Evolutionary conservation across 2,329 filamentous ascomycete species (phyloP).

Genomic region (Colletotrichum sp.): DNA sequence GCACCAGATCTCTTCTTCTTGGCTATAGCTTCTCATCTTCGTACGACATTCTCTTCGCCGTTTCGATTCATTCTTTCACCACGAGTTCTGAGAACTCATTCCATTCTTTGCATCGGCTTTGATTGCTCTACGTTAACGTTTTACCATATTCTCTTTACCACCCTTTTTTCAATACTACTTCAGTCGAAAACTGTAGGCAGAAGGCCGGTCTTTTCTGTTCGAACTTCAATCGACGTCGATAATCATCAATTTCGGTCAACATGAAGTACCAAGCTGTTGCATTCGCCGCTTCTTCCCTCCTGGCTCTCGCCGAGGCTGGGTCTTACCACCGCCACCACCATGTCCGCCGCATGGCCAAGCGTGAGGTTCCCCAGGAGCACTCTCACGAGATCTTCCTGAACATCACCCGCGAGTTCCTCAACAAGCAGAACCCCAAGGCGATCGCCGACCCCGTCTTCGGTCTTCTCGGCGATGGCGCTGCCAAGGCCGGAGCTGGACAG

Average conservation of each 20-base stretch:
- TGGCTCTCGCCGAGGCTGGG: conserved; percentile 4
- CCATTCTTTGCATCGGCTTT: conserved; percentile 22
- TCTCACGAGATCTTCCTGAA: conserved; percentile 52
- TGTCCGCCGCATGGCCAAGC: conserved; percentile 25
- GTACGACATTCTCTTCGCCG: conserved; percentile 10
- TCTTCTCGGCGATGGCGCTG: conserved; percentile 56
- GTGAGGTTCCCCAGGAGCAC: conserved; percentile 57
- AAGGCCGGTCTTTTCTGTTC: conserved; percentile 18
- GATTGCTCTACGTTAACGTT: not conserved
- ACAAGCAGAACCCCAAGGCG: conserved; percentile 51
- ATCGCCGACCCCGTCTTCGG: conserved; percentile 55
- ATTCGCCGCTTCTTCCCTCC: conserved; percentile 10
- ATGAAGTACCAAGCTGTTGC: conserved; percentile 24
- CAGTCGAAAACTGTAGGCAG: not conserved
- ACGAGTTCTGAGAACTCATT: conserved; percentile 25
- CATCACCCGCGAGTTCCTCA: conserved; percentile 43
- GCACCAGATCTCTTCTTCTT: not conserved
- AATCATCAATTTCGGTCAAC: not conserved
- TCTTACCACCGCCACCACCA: conserved; percentile 5
- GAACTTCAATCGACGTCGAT: not conserved
- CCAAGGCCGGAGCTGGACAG: conserved; percentile 35
- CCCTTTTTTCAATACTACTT: not conserved
- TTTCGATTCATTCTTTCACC: conserved; percentile 17
- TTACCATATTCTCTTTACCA: not conserved
- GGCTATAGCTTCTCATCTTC: conserved; percentile 9